Percentiles rank a stretch among this genome's conserved stretches.
phyloP scores from a whole-genome alignment of 495 filamentous ascomycete species.

The Penicillium angulare region DNA sequence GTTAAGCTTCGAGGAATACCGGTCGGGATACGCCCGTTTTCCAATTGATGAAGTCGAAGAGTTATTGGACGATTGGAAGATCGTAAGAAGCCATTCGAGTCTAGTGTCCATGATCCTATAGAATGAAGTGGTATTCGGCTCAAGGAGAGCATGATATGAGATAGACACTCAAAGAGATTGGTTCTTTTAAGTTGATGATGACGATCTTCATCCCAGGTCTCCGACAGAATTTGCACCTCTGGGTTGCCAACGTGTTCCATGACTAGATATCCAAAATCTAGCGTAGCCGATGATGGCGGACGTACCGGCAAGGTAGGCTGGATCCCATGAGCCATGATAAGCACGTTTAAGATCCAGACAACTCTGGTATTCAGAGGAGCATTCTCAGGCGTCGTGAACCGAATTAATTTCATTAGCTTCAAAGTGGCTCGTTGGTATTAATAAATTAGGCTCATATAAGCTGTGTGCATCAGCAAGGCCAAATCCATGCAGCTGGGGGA shows the following conservation, averaged over 20 bases:
- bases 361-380: conserved; percentile 18
- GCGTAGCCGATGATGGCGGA: conserved; percentile 11
- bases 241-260: conserved; percentile 28
- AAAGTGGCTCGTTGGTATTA: conserved; percentile 17
- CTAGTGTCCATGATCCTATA: conserved; percentile 20
- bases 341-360: conserved; percentile 17
- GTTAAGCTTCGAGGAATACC: conserved; percentile 22
- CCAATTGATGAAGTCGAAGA: conserved; percentile 21
- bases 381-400: conserved; percentile 15
- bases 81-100: conserved; percentile 18
- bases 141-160: conserved; percentile 23
- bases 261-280: conserved; percentile 25
- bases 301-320: conserved; percentile 18
- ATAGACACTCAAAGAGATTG: conserved; percentile 29
- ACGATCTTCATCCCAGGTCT: neutral
- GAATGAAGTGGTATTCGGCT: conserved; percentile 14
- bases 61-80: conserved; percentile 26
- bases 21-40: conserved; percentile 33
- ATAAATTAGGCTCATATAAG: neutral
- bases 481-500: conserved; percentile 35
- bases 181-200: conserved; percentile 2
- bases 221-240: conserved; percentile 3
- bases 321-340: conserved; percentile 15
- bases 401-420: neutral
- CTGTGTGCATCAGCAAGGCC: neutral